These are phyloP conservation scores for Vitis rotundifolia DNA, from an alignment of 164 flowering plant genomes.

Conservation along the genomic window DNA sequence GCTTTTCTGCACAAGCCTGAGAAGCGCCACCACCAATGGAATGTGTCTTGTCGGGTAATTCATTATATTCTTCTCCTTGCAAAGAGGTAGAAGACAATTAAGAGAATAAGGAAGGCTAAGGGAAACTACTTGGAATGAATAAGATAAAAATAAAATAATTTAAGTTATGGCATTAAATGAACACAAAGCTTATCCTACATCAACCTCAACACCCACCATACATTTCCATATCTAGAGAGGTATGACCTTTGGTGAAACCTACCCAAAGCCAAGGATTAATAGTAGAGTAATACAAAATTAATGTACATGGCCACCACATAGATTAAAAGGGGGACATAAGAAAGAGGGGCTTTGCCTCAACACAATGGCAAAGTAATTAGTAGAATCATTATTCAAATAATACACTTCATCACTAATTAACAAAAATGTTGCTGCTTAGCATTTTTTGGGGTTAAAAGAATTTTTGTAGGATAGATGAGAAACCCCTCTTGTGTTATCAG, in stretches of 20 bases:
- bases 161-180: slow-evolving; percentile 1
- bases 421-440: neutral
- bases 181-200: slow-evolving; percentile 16
- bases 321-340: neutral
- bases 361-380: slow-evolving; percentile 1
- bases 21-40: no score
- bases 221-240: slow-evolving; percentile 9
- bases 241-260: slow-evolving; percentile 10
- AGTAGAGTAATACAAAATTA: neutral
- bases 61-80: neutral
- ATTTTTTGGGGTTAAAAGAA: slow-evolving; percentile 22
- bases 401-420: neutral
- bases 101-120: neutral
- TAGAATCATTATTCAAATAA: slow-evolving; percentile 4
- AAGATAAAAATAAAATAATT: neutral
- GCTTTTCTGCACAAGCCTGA: no score
- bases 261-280: neutral
- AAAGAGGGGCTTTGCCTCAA: neutral
- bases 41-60: no score
- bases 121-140: neutral
- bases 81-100: neutral
- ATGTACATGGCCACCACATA: neutral
- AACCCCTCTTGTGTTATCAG: slow-evolving; percentile 24
- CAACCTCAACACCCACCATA: slow-evolving; percentile 12
- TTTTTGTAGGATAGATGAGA: slow-evolving; percentile 20